Conservation (phyloP, 2,329 filamentous ascomycete species). For the Fusarium torreyae region DNA sequence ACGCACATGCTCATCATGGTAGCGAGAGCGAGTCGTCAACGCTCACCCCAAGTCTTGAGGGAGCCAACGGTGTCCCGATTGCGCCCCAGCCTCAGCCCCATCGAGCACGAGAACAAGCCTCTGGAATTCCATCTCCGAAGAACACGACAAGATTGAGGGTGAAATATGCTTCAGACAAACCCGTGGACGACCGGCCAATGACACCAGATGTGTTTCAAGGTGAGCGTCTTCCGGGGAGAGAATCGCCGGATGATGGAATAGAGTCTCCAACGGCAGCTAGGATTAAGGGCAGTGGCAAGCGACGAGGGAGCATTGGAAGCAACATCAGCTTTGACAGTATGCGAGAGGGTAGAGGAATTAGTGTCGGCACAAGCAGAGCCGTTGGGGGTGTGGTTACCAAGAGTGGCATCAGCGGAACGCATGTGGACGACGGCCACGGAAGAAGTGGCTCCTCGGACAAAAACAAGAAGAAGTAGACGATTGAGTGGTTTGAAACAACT, state of each 20-base stretch:
- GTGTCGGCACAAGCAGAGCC: constrained; percentile 57
- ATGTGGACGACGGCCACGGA: constrained; percentile 33
- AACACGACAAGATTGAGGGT: constrained; percentile 35
- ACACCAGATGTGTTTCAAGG: constrained; percentile 31
- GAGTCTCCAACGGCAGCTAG: constrained; percentile 39
- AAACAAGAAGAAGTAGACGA: constrained; percentile 37
- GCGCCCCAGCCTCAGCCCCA: constrained; percentile 45
- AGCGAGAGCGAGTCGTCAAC: constrained; percentile 58
- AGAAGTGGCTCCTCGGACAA: constrained; percentile 35
- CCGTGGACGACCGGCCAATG: constrained; percentile 33
- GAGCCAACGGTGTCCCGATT: constrained; percentile 16
- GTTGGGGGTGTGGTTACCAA: constrained; percentile 56
- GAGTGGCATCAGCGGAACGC: constrained; percentile 41
- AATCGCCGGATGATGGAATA: constrained; percentile 36
- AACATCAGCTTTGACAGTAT: constrained; percentile 60
- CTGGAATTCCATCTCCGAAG: constrained; percentile 37
- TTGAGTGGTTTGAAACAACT: not conserved
- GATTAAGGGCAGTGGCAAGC: constrained; percentile 28
- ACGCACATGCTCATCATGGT: constrained; percentile 47
- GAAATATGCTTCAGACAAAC: constrained; percentile 23
- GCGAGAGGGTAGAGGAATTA: constrained; percentile 58
- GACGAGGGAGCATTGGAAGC: constrained; percentile 53
- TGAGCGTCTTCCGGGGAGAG: constrained; percentile 22
- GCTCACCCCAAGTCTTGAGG: constrained; percentile 46
- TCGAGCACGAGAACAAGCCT: constrained; percentile 49